A percentile compares a stretch with the other conserved stretches of the same genome.
Evolutionary conservation across 2,329 filamentous ascomycete genomes (phyloP).

Genomic region (Sclerotinia subarctica): DNA sequence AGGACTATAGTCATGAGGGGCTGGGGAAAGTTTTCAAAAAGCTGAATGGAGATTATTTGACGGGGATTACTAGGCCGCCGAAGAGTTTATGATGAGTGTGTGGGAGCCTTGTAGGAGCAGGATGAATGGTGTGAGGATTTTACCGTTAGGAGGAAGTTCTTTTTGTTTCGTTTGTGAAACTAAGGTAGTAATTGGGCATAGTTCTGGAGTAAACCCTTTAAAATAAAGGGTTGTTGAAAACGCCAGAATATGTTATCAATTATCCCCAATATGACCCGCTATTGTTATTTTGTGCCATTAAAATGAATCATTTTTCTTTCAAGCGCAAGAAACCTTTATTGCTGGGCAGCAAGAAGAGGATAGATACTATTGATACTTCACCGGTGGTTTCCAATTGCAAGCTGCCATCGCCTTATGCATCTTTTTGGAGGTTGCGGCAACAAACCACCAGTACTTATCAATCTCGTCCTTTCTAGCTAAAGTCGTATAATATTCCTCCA

Average conservation of each 20-base stretch:
- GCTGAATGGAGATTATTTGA: slow-evolving; percentile 46
- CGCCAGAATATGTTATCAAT: no score
- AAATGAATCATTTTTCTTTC: no score
- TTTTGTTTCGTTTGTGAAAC: background rate
- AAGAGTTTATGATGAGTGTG: background rate
- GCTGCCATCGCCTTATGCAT: background rate
- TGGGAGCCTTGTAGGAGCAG: background rate
- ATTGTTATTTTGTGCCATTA: no score
- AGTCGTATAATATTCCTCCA: no score
- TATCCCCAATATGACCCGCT: no score
- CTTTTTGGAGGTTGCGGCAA: no score
- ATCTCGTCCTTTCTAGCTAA: no score
- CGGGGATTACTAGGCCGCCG: background rate
- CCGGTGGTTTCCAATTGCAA: background rate
- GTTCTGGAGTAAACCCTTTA: no score
- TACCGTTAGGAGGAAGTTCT: background rate
- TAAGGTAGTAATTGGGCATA: no score
- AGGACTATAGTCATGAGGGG: slow-evolving; percentile 47
- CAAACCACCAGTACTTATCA: no score
- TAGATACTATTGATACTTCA: background rate
- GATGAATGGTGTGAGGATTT: background rate
- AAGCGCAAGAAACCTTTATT: no score
- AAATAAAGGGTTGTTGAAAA: no score
- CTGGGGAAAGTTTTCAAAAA: slow-evolving; percentile 48
- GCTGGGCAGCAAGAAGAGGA: background rate